These are phyloP conservation scores for Neopestalotiopsis rosae DNA, from an alignment of 2,329 filamentous ascomycete genomes.

Conservation along the genomic window DNA sequence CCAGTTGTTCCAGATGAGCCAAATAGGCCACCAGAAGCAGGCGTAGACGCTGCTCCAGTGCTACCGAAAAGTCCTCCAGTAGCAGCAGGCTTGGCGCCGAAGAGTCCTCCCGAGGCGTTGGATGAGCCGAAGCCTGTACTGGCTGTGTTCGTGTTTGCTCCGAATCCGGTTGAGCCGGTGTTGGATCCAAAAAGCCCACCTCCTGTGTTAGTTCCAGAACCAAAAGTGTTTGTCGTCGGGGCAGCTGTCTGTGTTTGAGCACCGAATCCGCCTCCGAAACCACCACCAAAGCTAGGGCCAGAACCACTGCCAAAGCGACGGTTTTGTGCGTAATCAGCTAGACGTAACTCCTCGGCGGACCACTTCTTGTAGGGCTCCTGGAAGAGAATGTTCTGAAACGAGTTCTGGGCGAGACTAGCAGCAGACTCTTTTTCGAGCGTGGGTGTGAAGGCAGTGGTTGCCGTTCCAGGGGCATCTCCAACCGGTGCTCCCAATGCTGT, in stretches of 20 bases:
- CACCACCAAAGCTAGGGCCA: conserved; percentile 64
- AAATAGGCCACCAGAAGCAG: conserved; percentile 46
- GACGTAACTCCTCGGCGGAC: conserved; percentile 82
- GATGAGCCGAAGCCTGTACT: conserved; percentile 31
- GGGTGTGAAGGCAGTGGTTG: conserved; percentile 69
- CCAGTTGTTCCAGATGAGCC: conserved; percentile 39
- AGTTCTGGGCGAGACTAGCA: conserved; percentile 58
- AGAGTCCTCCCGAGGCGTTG: conserved; percentile 35
- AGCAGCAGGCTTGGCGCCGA: conserved; percentile 43
- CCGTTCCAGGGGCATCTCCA: conserved; percentile 72
- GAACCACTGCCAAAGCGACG: conserved; percentile 82
- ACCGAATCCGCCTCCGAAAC: conserved; percentile 20
- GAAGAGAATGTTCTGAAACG: conserved; percentile 82
- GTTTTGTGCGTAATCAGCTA: conserved; percentile 89
- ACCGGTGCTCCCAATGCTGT: conserved; percentile 55
- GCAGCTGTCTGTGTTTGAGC: conserved; percentile 22
- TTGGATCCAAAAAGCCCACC: conserved; percentile 39
- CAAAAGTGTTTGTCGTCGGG: conserved; percentile 31
- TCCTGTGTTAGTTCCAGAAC: conserved; percentile 29
- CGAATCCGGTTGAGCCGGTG: conserved; percentile 30
- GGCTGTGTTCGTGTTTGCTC: conserved; percentile 30
- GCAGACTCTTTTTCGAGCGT: conserved; percentile 73
- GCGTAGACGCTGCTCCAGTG: background rate
- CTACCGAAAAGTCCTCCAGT: conserved; percentile 6
- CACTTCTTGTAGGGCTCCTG: conserved; percentile 85